These are phyloP conservation scores for Mycena capillaripes DNA, from an alignment of 768 basidiomycete genomes.

Conservation along the genomic window DNA sequence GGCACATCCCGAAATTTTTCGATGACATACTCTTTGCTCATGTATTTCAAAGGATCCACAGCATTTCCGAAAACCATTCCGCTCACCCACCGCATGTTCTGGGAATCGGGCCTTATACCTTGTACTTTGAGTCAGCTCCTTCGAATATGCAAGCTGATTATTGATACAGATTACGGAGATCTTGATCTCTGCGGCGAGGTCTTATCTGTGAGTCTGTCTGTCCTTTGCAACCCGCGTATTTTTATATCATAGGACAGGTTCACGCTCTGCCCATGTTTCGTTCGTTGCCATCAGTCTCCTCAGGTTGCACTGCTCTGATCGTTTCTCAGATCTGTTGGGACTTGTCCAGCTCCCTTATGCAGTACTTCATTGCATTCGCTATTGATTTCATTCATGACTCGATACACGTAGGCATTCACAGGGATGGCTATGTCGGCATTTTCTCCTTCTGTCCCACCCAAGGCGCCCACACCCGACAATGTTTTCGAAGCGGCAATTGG, in stretches of 20 bases:
- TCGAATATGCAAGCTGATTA: not conserved
- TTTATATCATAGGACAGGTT: not conserved
- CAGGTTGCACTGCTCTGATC: not conserved
- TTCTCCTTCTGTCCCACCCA: slow-evolving; percentile 32
- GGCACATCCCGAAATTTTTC: slow-evolving; percentile 30
- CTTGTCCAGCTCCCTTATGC: slow-evolving; percentile 28
- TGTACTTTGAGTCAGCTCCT: slow-evolving; percentile 9
- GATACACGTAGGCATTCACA: slow-evolving; percentile 19
- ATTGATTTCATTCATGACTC: not conserved
- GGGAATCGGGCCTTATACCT: slow-evolving; percentile 19
- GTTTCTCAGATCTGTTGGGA: slow-evolving; percentile 33
- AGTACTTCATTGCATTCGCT: slow-evolving; percentile 4
- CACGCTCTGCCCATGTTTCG: slow-evolving; percentile 38
- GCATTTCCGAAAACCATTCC: slow-evolving; percentile 35
- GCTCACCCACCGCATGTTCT: slow-evolving; percentile 18
- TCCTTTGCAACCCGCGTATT: not conserved
- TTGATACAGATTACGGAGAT: slow-evolving; percentile 32
- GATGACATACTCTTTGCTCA: not conserved
- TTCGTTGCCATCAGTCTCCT: slow-evolving; percentile 3
- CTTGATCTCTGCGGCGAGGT: slow-evolving; percentile 37
- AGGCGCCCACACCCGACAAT: slow-evolving; percentile 39
- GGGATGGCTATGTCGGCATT: slow-evolving; percentile 23
- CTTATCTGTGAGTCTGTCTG: slow-evolving; percentile 5
- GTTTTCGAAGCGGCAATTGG: slow-evolving; percentile 36
- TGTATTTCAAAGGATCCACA: slow-evolving; percentile 25